phyloP scores from a whole-genome alignment of 768 basidiomycete genomes.

The Brasilioporus rufonigricans region DNA sequence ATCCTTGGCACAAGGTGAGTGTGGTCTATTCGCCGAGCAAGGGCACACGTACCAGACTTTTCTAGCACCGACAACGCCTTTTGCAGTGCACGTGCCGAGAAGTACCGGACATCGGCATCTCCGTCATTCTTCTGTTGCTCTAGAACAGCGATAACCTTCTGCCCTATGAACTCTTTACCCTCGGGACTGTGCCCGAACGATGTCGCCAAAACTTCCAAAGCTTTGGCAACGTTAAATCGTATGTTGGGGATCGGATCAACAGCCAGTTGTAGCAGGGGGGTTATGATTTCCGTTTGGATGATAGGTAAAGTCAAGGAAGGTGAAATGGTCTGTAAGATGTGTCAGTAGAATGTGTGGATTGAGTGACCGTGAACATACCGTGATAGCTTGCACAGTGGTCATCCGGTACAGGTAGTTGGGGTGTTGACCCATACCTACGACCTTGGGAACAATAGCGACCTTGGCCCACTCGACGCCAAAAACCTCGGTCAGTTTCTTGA shows the following conservation, averaged over 20 bases:
- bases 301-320: conserved; percentile 85
- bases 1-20: conserved; percentile 17
- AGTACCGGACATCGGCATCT: conserved; percentile 97
- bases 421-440: conserved; percentile 95
- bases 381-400: conserved; percentile 99
- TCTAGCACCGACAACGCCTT: conserved; percentile 40
- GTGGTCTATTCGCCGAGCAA: neutral
- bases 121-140: conserved; percentile 84
- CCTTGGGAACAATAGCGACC: conserved; percentile 91
- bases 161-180: conserved; percentile 71
- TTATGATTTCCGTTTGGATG: conserved; percentile 79
- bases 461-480: conserved; percentile 99
- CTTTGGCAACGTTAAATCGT: conserved; percentile 97
- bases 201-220: conserved; percentile 81
- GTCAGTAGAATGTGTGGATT: conserved; percentile 1
- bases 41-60: conserved; percentile 35
- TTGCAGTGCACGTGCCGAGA: conserved; percentile 80
- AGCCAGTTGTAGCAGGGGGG: conserved; percentile 77
- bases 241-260: conserved; percentile 97
- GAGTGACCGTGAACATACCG: conserved; percentile 50
- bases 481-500: conserved; percentile 96
- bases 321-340: conserved; percentile 76
- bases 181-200: conserved; percentile 62
- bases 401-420: conserved; percentile 97
- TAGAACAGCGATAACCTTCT: conserved; percentile 76